Evolutionary conservation across 495 filamentous ascomycete species (phyloP).

Genomic region (Corynascus novoguineensis): DNA sequence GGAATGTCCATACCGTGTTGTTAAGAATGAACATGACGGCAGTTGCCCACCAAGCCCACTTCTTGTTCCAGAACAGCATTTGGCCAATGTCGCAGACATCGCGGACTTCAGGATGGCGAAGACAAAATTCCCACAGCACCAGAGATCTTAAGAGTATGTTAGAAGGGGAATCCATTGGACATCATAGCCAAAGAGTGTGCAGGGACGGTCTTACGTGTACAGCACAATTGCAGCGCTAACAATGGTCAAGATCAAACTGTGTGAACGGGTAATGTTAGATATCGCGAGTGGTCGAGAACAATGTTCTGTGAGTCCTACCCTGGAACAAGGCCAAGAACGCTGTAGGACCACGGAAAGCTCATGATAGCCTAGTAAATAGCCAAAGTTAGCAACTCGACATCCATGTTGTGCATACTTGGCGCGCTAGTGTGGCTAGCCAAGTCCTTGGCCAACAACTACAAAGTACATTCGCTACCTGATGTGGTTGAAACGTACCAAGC

Average conservation of each 20-base stretch:
- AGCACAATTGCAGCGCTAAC: constrained; percentile 68
- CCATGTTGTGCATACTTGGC: neutral
- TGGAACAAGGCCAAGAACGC: constrained; percentile 77
- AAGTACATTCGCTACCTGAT: too few relatives aligned
- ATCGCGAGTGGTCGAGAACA: constrained; percentile 9
- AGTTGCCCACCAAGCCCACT: constrained; percentile 75
- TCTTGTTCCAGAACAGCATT: constrained; percentile 75
- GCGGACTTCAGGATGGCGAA: constrained; percentile 78
- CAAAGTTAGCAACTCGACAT: neutral
- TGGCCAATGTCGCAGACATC: constrained; percentile 91
- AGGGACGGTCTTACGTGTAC: constrained; percentile 52
- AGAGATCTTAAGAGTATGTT: constrained; percentile 46
- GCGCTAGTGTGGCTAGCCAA: neutral
- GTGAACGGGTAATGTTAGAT: constrained; percentile 13
- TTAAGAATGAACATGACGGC: constrained; percentile 86
- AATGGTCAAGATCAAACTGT: constrained; percentile 66
- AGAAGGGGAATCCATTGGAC: constrained; percentile 10
- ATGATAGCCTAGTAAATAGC: constrained; percentile 60
- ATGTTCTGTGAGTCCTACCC: constrained; percentile 40
- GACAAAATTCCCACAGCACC: constrained; percentile 77
- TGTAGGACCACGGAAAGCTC: constrained; percentile 90
- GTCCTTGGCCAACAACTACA: too few relatives aligned
- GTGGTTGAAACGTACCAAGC: constrained; percentile 45
- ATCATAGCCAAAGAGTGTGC: neutral
- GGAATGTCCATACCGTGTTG: constrained; percentile 71